Evolutionary conservation across 2,329 filamentous ascomycete species (phyloP), one percentile per base, ranked within the genome.

Genomic region (Volutella citrinella): DNA sequence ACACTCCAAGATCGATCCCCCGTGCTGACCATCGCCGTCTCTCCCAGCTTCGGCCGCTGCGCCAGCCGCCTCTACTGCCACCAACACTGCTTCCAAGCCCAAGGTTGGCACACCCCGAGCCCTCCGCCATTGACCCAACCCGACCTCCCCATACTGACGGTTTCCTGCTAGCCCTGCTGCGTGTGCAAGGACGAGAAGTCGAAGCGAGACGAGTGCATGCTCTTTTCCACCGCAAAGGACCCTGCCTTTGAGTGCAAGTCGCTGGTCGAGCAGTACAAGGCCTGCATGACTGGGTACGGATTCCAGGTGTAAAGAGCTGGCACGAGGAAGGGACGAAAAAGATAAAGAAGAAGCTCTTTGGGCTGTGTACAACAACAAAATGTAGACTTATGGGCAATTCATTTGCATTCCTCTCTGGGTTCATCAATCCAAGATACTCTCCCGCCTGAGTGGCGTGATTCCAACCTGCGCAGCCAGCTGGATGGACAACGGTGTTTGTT

Each of bases 141-240:
- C 42, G 44, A 42, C 28, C 25, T 4, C 19, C 26, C 28, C 12
- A 29, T 40, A 13, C 43, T 46, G 17, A 49, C 32, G 22, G 10
- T 3, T 5, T 9, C 5, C 6, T n/a, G 2, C 40, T 55, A 96
- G 88, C 91, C 91, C 26, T 97, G 93, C 77, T 97, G 93, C 61
- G 93, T 97, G 19, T 98, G 93, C 79, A 96, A 90, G 60, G 80
- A 93, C 27, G 89, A 98, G 65, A 98, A 98, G 66, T 74, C 87
- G 23, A 77, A 77, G 51, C 87, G 93, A 45, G 93, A 98, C 69
- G 90, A 98, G 67, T 98, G 93, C 74, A 97, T 98, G 91, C 85
- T 98, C 36, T 96, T 97, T 71, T 95, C 88, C 36, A 89, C 79
- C 44, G 76, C 86, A 42, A 75, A 82, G 56, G 84, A 96, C 58